Percentiles rank a stretch among this genome's conserved stretches.
These are phyloP conservation scores for Hypoxylon intermedium DNA, from an alignment of 495 filamentous ascomycete species.

Conservation along the genomic window DNA sequence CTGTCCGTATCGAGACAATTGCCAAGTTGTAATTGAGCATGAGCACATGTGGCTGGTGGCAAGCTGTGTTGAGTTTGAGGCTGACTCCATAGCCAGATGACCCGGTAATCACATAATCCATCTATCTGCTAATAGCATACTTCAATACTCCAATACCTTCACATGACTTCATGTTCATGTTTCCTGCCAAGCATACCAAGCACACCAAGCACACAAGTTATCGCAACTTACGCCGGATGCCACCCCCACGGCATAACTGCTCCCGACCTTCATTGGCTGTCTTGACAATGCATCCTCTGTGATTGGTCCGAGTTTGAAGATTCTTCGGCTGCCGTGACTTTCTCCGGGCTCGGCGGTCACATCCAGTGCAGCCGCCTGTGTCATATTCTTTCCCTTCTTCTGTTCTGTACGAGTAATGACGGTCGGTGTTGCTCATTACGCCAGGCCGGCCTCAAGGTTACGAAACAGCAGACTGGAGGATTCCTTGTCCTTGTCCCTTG, in stretches of 20 bases:
- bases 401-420: slow-evolving; percentile 6
- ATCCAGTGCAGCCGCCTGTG: slow-evolving; percentile 22
- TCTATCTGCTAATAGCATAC: not conserved
- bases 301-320: slow-evolving; percentile 36
- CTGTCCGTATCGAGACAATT: slow-evolving; percentile 30
- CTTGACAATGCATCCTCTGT: slow-evolving; percentile 15
- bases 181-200: slow-evolving; percentile 24
- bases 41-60: not conserved
- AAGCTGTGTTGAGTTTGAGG: slow-evolving; percentile 20
- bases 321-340: slow-evolving; percentile 34
- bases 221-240: slow-evolving; percentile 26
- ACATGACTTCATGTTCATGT: slow-evolving; percentile 25
- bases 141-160: slow-evolving; percentile 23
- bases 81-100: slow-evolving; percentile 17
- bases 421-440: too few relatives aligned
- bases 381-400: slow-evolving; percentile 5
- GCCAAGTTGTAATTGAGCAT: too few relatives aligned
- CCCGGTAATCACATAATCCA: slow-evolving; percentile 11
- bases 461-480: not conserved
- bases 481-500: slow-evolving; percentile 12
- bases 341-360: slow-evolving; percentile 35
- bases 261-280: slow-evolving; percentile 9
- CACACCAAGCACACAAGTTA: too few relatives aligned
- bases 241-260: slow-evolving; percentile 27
- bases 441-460: not conserved